phyloP scores from a whole-genome alignment of 352 stramenopile genomes.

The Globisporangium takayamanum region DNA sequence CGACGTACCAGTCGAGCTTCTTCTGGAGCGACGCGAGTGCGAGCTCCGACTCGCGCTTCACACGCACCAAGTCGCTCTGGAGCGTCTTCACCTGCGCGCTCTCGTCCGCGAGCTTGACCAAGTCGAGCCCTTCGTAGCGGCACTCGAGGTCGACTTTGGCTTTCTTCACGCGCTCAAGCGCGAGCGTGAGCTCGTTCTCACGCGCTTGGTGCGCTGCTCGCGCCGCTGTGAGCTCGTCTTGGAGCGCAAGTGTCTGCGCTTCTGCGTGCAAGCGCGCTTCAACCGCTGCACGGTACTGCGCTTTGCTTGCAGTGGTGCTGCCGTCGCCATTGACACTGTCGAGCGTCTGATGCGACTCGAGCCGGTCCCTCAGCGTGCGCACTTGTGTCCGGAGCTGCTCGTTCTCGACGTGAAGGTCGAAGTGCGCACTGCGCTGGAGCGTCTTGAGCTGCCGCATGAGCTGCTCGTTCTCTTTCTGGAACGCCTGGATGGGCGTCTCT shows the following conservation, averaged over 20 bases:
- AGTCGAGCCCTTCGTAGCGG: conserved; percentile 62
- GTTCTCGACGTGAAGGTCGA: conserved; percentile 75
- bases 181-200: conserved; percentile 63
- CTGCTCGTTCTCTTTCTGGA: conserved; percentile 78
- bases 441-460: conserved; percentile 75
- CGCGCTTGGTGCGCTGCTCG: conserved; percentile 34
- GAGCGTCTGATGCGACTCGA: conserved; percentile 9
- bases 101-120: conserved; percentile 55
- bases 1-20: conserved; percentile 83
- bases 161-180: conserved; percentile 74
- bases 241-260: conserved; percentile 35
- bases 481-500: conserved; percentile 70
- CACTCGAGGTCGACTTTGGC: conserved; percentile 76
- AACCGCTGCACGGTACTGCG: conserved; percentile 45
- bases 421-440: conserved; percentile 48
- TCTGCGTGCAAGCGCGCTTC: conserved; percentile 60
- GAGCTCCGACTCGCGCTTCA: conserved; percentile 47
- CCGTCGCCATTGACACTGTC: neutral
- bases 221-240: conserved; percentile 49
- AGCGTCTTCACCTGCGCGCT: conserved; percentile 36
- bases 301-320: conserved; percentile 25
- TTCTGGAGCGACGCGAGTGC: conserved; percentile 52
- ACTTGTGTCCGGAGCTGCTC: conserved; percentile 48
- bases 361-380: conserved; percentile 28
- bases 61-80: conserved; percentile 31